These are phyloP conservation scores for Russula foetens DNA, from an alignment of 768 basidiomycete genomes.

Conservation along the genomic window DNA sequence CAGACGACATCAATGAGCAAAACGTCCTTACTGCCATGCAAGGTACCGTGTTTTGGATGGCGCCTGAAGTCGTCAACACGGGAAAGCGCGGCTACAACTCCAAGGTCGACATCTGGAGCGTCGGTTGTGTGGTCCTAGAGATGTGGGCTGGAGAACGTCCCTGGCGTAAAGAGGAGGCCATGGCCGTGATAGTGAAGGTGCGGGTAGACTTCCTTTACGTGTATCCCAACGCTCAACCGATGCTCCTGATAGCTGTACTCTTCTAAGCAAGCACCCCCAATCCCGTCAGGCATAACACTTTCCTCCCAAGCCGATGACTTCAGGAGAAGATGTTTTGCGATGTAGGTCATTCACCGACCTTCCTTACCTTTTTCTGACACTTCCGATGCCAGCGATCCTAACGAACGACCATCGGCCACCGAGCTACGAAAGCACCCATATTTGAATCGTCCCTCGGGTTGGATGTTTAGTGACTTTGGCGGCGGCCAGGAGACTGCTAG, in stretches of 20 bases:
- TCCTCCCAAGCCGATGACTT: conserved; percentile 79
- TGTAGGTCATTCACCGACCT: conserved; percentile 41
- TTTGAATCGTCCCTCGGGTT: conserved; percentile 60
- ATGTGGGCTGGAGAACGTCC: conserved; percentile 98
- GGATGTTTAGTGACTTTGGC: conserved; percentile 61
- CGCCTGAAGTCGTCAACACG: conserved; percentile 86
- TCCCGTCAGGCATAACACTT: conserved; percentile 75
- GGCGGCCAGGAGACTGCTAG: conserved; percentile 25
- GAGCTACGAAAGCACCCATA: conserved; percentile 78
- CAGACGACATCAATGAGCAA: conserved; percentile 73
- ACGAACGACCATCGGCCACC: conserved; percentile 69
- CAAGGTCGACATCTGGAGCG: conserved; percentile 98
- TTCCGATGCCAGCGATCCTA: conserved; percentile 52
- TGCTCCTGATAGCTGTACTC: conserved; percentile 58
- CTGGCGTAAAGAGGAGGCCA: conserved; percentile 84
- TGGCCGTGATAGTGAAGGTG: conserved; percentile 94
- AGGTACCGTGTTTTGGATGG: conserved; percentile 99
- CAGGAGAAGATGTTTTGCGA: conserved; percentile 79
- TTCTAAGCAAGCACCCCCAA: conserved; percentile 77
- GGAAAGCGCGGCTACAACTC: conserved; percentile 89
- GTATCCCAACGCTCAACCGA: background rate
- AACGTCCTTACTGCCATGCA: conserved; percentile 92
- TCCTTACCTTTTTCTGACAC: background rate
- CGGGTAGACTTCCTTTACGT: conserved; percentile 16
- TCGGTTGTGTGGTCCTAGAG: conserved; percentile 96